Conservation (phyloP, 371 early-diverging fungal genomes). For the Circinella minor region DNA sequence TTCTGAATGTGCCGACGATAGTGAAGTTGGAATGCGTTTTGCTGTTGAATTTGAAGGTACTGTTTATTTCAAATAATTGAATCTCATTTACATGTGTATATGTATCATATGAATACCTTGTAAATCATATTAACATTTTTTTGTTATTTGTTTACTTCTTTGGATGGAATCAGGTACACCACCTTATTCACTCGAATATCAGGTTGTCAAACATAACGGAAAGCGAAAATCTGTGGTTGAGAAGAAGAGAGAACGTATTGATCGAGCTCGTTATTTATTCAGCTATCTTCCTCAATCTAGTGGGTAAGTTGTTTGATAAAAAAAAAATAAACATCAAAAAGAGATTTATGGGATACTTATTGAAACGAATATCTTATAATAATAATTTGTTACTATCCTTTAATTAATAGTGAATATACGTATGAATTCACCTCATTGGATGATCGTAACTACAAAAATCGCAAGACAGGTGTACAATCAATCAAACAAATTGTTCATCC, state of each 20-base stretch:
- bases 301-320: slow-evolving; percentile 27
- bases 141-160: no score
- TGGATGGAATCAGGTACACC: slow-evolving; percentile 28
- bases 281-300: slow-evolving; percentile 44
- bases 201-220: slow-evolving; percentile 34
- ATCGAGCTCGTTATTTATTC: slow-evolving; percentile 50
- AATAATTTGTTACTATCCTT: neutral
- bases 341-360: neutral
- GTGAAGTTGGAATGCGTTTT: slow-evolving; percentile 54
- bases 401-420: slow-evolving; percentile 39
- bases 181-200: slow-evolving; percentile 48
- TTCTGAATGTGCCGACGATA: slow-evolving; percentile 51
- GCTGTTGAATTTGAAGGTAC: slow-evolving; percentile 41
- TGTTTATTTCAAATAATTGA: no score
- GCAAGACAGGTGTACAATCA: slow-evolving; percentile 25
- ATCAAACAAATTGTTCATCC: slow-evolving; percentile 53
- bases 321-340: no score
- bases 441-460: slow-evolving; percentile 49
- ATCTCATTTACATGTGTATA: no score
- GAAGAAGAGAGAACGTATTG: slow-evolving; percentile 31
- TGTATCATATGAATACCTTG: no score
- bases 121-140: no score
- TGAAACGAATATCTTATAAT: neutral
- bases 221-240: slow-evolving; percentile 31
- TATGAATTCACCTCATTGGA: slow-evolving; percentile 45